Evolutionary conservation across 2,329 filamentous ascomycete genomes (phyloP), one percentile per base, ranked within the genome.

Genomic region (Colletotrichum echinochloae): DNA sequence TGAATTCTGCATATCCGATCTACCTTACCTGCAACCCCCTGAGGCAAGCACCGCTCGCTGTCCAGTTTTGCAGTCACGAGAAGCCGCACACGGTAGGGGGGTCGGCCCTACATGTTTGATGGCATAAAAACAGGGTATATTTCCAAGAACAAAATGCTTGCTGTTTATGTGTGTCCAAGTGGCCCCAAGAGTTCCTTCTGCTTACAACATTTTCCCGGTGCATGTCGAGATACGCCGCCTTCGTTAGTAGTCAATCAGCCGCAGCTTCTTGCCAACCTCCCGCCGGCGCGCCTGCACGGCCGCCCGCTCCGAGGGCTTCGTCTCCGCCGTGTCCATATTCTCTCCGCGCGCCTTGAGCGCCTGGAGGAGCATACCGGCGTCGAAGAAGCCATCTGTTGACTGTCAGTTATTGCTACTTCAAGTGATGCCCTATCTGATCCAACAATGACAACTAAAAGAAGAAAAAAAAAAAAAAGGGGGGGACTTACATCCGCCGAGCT

Each of bases 331-430:
- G 63, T 89, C 86, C 7, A 83, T 79, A 5, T 83, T 84, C 66
- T 89, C 86, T 20, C 87, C 87, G 60, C 91, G 88, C 2, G 91
- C 91, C 78, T 95, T 95, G 68, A 97, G 89, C 1, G 94, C 94
- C 79, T 97, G 93, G 30, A 96, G 86, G 6, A 98, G 88, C 94
- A 98, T 97, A 18, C 95, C 95, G 0, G 95, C 94, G 79, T 98
- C 95, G 82, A 98, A 98, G 85, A 98, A 98, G 39, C 95, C 95
- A 85, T 98, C 95, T 97, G 78, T n/a, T 72, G 28, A 80, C 76
- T 80, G 82, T 75, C 73, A 78, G 51, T 23, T 23, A 35, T 16
- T 9, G 4, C n/a, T 16, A 4, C 30, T 7, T 5, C 4, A 55
- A 44, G 18, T 20, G 74, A 72, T 23, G 44, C 18, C 3, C 16